A percentile compares a stretch with the other conserved stretches of the same genome.
Evolutionary conservation across 805 yeast genomes (phyloP).

Genomic region (Tanozyma kutaoensis): DNA sequence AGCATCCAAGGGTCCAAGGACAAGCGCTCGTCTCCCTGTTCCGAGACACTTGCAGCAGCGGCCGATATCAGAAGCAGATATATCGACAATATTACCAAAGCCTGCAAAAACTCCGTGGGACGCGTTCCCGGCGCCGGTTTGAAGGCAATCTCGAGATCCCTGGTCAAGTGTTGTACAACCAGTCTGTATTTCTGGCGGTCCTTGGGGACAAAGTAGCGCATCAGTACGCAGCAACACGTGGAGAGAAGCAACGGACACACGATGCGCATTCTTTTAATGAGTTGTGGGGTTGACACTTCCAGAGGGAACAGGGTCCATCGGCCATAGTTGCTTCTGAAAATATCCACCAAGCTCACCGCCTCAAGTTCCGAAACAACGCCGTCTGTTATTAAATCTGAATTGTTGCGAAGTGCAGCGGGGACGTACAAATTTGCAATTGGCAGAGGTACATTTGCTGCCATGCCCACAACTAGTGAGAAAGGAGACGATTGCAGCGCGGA

Average conservation of each 20-base stretch:
- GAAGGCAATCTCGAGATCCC: slow-evolving; percentile 39
- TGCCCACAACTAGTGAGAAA: slow-evolving; percentile 22
- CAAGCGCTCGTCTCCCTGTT: slow-evolving; percentile 9
- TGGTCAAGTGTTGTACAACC: slow-evolving; percentile 31
- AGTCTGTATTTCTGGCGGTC: slow-evolving; percentile 8
- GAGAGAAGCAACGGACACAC: slow-evolving; percentile 55
- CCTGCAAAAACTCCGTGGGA: slow-evolving; percentile 59
- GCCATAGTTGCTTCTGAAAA: slow-evolving; percentile 56
- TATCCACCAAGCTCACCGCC: slow-evolving; percentile 35
- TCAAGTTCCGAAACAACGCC: slow-evolving; percentile 36
- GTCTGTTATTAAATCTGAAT: slow-evolving; percentile 35
- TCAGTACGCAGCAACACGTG: slow-evolving; percentile 48
- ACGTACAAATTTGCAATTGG: slow-evolving; percentile 20
- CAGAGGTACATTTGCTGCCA: slow-evolving; percentile 16
- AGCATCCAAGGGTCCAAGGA: slow-evolving; percentile 60
- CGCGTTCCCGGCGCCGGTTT: too few relatives aligned
- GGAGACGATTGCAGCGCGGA: too few relatives aligned
- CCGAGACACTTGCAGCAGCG: slow-evolving; percentile 8
- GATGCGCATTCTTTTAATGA: slow-evolving; percentile 34
- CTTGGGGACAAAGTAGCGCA: slow-evolving; percentile 31
- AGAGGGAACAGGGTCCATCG: slow-evolving; percentile 69
- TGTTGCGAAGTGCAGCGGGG: slow-evolving; percentile 3
- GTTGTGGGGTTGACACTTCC: slow-evolving; percentile 28
- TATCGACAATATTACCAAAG: slow-evolving; percentile 50
- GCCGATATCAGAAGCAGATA: slow-evolving; percentile 52